Evolutionary conservation across 805 yeast genomes (phyloP).

Genomic region (Schwanniomyces pseudopolymorphus): DNA sequence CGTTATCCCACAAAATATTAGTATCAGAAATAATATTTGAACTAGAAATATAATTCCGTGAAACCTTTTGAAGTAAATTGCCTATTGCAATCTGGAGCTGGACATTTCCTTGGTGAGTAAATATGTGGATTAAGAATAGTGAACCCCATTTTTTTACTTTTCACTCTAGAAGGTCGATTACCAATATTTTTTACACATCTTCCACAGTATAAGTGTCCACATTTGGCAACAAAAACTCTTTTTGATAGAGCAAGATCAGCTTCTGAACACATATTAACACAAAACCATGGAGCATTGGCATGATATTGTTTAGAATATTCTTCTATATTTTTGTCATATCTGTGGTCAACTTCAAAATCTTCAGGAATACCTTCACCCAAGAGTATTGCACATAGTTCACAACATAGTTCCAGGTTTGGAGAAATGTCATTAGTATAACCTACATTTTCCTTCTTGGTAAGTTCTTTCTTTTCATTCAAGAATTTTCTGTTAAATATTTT

Average conservation of each 20-base stretch:
- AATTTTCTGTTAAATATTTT: constrained; percentile 27
- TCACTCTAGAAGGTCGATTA: constrained; percentile 32
- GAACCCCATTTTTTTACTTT: constrained; percentile 14
- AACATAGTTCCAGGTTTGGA: constrained; percentile 19
- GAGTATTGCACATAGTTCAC: constrained; percentile 69
- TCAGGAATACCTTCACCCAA: constrained; percentile 74
- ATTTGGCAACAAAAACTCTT: constrained; percentile 61
- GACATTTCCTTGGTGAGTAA: constrained; percentile 60
- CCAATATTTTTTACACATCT: constrained; percentile 72
- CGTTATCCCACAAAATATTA: background rate
- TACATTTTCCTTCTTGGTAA: constrained; percentile 18
- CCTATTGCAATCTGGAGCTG: constrained; percentile 50
- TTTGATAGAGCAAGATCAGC: constrained; percentile 61
- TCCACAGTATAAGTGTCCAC: constrained; percentile 90
- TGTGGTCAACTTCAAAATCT: constrained; percentile 39
- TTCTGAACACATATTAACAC: constrained; percentile 46
- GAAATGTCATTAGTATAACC: constrained; percentile 34
- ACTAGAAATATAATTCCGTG: constrained; percentile 47
- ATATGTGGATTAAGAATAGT: constrained; percentile 34
- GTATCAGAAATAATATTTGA: background rate
- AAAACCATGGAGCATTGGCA: constrained; percentile 68
- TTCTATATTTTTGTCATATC: constrained; percentile 26
- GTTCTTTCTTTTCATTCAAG: constrained; percentile 26
- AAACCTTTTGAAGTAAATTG: constrained; percentile 48
- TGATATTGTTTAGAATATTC: constrained; percentile 22